Evolutionary conservation across 768 basidiomycete genomes (phyloP).

Genomic region (Collybiopsis confluens): DNA sequence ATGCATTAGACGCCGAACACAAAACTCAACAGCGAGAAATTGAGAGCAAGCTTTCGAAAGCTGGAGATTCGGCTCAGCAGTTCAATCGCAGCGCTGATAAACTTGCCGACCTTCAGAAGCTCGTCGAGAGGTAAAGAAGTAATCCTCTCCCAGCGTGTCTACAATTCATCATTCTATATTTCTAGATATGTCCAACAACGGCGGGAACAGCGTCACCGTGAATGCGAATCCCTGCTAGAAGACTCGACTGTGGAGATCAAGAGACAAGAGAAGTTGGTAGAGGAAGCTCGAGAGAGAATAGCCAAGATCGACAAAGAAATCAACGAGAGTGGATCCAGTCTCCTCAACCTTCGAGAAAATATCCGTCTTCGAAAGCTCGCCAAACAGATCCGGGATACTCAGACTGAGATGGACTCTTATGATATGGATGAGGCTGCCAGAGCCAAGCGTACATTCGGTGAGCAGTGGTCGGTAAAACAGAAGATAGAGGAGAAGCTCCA

Average conservation of each 20-base stretch:
- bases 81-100: conserved; percentile 61
- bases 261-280: conserved; percentile 32
- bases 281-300: conserved; percentile 38
- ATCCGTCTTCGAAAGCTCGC: conserved; percentile 68
- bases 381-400: conserved; percentile 60
- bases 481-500: conserved; percentile 69
- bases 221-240: conserved; percentile 53
- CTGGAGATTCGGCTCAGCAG: conserved; percentile 57
- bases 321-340: conserved; percentile 64
- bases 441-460: conserved; percentile 80
- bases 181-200: conserved; percentile 72
- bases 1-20: conserved; percentile 54
- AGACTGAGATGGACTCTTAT: conserved; percentile 65
- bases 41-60: conserved; percentile 42
- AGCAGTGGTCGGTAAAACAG: conserved; percentile 69
- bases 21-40: conserved; percentile 46
- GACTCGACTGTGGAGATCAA: conserved; percentile 33
- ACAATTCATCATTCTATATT: background rate
- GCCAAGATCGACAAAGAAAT: conserved; percentile 72
- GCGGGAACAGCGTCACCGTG: conserved; percentile 53
- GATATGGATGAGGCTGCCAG: conserved; percentile 87
- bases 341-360: conserved; percentile 79
- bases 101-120: conserved; percentile 55
- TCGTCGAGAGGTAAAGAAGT: conserved; percentile 56
- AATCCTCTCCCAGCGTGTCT: background rate